Conservation (phyloP, 2,329 filamentous ascomycete genomes). For the Colletotrichum paranaense region DNA sequence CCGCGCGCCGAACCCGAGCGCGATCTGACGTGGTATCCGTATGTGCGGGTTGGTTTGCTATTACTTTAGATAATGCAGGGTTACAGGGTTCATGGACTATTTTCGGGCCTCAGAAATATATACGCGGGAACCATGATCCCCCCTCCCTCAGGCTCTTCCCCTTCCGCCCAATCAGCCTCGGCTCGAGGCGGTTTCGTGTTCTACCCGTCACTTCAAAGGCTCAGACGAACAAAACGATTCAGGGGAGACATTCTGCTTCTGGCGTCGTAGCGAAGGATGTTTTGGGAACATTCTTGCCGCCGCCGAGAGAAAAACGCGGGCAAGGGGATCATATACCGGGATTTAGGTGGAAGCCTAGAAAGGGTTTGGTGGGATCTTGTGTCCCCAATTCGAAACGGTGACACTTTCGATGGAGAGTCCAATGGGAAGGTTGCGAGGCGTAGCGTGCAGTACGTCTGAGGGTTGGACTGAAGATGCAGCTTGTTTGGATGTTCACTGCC, state of each 20-base stretch:
- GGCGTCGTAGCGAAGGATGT: constrained; percentile 1
- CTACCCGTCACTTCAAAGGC: too few relatives aligned
- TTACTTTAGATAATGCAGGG: neutral
- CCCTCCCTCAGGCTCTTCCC: neutral
- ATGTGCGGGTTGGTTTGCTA: neutral
- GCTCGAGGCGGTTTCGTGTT: too few relatives aligned
- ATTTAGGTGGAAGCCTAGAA: neutral
- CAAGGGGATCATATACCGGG: neutral
- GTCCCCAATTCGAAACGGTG: constrained; percentile 42
- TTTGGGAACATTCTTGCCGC: neutral
- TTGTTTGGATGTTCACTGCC: neutral
- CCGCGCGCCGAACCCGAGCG: neutral
- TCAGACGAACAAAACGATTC: neutral
- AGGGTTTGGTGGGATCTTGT: neutral
- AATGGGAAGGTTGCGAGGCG: constrained; percentile 40
- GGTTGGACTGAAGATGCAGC: neutral
- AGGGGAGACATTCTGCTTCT: constrained; percentile 5
- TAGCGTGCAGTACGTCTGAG: neutral
- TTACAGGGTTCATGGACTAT: neutral
- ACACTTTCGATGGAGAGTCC: constrained; percentile 48
- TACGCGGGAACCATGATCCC: neutral
- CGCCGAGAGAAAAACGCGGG: neutral
- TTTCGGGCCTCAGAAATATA: neutral
- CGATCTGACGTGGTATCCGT: constrained; percentile 3
- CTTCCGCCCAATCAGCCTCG: neutral